Evolutionary conservation across 2,329 filamentous ascomycete species (phyloP), one percentile per base, ranked within the genome.

Genomic region (Epichloe bromicola): DNA sequence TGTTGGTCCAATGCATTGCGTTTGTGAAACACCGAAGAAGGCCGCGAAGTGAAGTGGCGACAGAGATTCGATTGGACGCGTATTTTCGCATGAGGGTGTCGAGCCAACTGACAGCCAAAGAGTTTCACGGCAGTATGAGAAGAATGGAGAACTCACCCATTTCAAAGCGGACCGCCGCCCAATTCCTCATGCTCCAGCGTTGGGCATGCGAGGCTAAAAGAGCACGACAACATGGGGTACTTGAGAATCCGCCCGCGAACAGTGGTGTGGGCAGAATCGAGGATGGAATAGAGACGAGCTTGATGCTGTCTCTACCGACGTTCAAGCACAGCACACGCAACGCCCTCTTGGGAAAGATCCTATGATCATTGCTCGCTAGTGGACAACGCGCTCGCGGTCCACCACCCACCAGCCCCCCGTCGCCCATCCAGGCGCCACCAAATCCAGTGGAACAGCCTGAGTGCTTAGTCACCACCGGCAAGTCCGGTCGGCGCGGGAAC

Each of bases 101-200:
- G 40, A 45, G 10, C 11, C 33, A 19, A 44, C n/a, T n/a, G 15
- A 40, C 33, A 45, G 48, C 33, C 12, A 42, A 30, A 26, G 45
- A 43, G 39, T 38, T 48, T 39, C 37, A 41, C 38, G 39, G 12
- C 44, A 51, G 43, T 26, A 41, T 50, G 51, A 42, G 37, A 55
- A 33, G 8, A 10, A 17, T 3, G 19, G 39, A 30, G 39, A 38
- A 52, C 59, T 58, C 50, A 61, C 60, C 57, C 60, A 61, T 61
- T 53, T 59, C 58, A 50, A 57, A 56, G 52, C 54, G 51, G 55
- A 57, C 58, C 56, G 44, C 52, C 51, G 55, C 57, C 52, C 54
- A 57, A 54, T 39, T 56, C 58, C 54, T 55, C 52, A 49, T 53
- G 46, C 46, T 54, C 49, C 56, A 51, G 45, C 50, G 48, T 49